Conservation (phyloP, 768 basidiomycete genomes). For the Trametes meyenii region DNA sequence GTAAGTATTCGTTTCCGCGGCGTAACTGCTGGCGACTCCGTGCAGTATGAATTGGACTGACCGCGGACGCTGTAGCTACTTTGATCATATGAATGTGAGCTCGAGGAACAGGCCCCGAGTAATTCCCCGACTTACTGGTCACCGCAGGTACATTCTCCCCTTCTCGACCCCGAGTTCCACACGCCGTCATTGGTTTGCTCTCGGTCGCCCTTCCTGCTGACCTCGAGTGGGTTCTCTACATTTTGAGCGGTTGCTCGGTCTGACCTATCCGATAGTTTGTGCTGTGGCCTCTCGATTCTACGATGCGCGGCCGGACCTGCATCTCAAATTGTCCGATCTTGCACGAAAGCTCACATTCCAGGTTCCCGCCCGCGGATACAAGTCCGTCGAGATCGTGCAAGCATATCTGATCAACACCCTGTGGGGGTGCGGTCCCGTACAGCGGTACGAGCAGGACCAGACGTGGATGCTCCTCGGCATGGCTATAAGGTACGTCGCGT, state of each 20-base stretch:
- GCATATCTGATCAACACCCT: conserved; percentile 87
- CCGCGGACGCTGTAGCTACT: conserved; percentile 53
- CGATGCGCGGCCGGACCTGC: conserved; percentile 76
- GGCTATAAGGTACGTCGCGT: conserved; percentile 64
- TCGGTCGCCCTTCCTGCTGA: conserved; percentile 92
- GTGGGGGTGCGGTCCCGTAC: conserved; percentile 94
- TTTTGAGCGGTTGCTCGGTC: background rate
- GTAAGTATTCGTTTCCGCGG: conserved; percentile 47
- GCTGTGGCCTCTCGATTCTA: conserved; percentile 95
- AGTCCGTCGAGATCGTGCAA: conserved; percentile 94
- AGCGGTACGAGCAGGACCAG: conserved; percentile 94
- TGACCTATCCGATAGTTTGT: conserved; percentile 62
- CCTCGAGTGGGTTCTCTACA: conserved; percentile 68
- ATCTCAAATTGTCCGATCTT: conserved; percentile 75
- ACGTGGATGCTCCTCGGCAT: conserved; percentile 92
- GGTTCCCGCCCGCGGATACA: conserved; percentile 85
- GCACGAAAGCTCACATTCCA: conserved; percentile 88
- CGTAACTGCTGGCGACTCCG: conserved; percentile 2
- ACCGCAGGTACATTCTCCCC: conserved; percentile 70
- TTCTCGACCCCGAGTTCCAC: conserved; percentile 88
- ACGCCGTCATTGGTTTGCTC: conserved; percentile 93
- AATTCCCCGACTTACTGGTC: conserved; percentile 19
- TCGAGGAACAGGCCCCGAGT: conserved; percentile 2
- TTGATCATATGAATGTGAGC: conserved; percentile 74
- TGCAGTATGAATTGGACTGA: conserved; percentile 6